Conservation (phyloP, 768 basidiomycete species). For the Polyporus arcularius region DNA sequence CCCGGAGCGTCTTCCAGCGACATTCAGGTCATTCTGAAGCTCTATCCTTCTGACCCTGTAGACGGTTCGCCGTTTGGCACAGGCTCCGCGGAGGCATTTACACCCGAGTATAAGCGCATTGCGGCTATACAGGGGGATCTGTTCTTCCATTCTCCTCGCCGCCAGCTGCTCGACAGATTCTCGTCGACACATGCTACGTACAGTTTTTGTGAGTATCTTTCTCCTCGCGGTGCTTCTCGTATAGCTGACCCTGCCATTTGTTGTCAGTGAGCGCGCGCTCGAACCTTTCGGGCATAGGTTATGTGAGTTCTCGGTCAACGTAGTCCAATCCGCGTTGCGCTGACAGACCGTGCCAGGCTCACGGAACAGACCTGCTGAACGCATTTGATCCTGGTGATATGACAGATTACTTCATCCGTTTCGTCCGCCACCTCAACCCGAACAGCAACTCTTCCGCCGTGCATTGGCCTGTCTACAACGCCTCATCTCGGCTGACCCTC, state of each 20-base stretch:
- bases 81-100: constrained; percentile 43
- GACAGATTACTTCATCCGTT: constrained; percentile 48
- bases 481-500: background rate
- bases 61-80: constrained; percentile 59
- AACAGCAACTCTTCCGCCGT: constrained; percentile 31
- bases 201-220: constrained; percentile 18
- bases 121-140: constrained; percentile 31
- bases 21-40: constrained; percentile 15
- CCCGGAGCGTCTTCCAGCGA: constrained; percentile 20
- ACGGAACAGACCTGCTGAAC: constrained; percentile 44
- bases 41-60: constrained; percentile 34
- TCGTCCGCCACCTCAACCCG: constrained; percentile 43
- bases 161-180: constrained; percentile 25
- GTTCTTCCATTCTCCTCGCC: constrained; percentile 29
- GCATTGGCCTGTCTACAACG: constrained; percentile 22
- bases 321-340: background rate
- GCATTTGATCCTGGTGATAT: constrained; percentile 46
- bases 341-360: constrained; percentile 33
- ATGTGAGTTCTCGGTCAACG: background rate
- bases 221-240: background rate
- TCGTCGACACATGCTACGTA: constrained; percentile 23
- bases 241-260: background rate
- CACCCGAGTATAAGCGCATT: constrained; percentile 38
- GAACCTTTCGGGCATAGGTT: constrained; percentile 6
- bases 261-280: constrained; percentile 14